Evolutionary conservation across 2,329 filamentous ascomycete genomes (phyloP), one percentile per base, ranked within the genome.

Genomic region (Nectriaceae sp.): DNA sequence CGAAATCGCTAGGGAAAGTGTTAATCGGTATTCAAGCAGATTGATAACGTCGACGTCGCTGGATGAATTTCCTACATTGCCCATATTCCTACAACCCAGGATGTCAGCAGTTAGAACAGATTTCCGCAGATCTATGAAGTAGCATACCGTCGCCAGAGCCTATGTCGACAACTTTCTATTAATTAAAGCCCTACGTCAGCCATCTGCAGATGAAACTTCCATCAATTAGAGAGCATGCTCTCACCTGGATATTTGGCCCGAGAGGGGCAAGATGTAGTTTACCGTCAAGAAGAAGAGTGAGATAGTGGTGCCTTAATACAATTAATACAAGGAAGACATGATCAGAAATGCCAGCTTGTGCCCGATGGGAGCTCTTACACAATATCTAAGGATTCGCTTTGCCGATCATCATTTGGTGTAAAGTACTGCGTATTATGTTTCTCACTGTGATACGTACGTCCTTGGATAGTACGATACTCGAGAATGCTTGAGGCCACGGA

Each of bases 331-430:
- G 15, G 15, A 11, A 26, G 24, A 36, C 19, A n/a, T 15, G 10
- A 15, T 31, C 26, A 31, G 26, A 31, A 29, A 29, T 42, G 6
- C 21, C 13, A 29, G 11, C 5, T 15, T 16, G 8, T 20, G 10
- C 19, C 4, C 24, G 22, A 31, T 15, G 13, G 19, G 8, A 20
- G 8, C 21, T 21, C 44, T 37, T 37, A 46, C 29, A 46, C 44
- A 43, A 47, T 46, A 18, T 47, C 47, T n/a, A 46, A 18, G n/a
- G 40, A 50, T 24, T 50, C 43, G 21, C 19, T 47, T 16, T 50
- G 47, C 20, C 35, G 18, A 8, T 41, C 47, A 11, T 50, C 40
- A 16, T 47, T 50, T 13, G 44, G 47, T 3, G 42, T 41, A 42
- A 49, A 49, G 29, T 42, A 49, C 33, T 49, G 42, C 21, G 42